Base-by-base conservation (phyloP, 768 basidiomycete genomes). In the Macrolepiota dolichaula region DNA sequence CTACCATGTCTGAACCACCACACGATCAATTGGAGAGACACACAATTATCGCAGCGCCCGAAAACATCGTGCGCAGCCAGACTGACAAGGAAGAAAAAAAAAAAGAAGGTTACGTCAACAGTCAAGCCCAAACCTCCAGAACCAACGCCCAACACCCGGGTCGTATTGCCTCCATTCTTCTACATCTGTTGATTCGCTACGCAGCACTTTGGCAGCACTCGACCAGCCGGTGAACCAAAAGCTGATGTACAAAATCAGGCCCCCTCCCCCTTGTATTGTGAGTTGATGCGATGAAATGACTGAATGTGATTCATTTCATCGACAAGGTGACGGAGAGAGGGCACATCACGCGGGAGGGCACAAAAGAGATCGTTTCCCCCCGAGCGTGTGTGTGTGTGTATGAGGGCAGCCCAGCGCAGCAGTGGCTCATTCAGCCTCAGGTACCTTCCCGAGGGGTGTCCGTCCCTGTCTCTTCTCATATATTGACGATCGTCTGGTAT, bases 81-180 rank as follows among this genome's bases (percentile, higher is more conserved):
- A n/a, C 24, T 24, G 17, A 37, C 3, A 32, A 32, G 7, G 7
- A 32, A 32, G 32, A 36, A 49, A 10, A 37, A 7, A 32, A 32
- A 32, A 32, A 32, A 32, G 32, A 36, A 49, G 15, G 12, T 58
- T 58, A 58, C 47, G 57, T 58, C 36, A 58, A 50, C n/a, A 4
- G 10, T 13, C 19, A 9, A 19, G 25, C 35, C n/a, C n/a, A n/a
- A n/a, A n/a, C n/a, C n/a, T 37, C 35, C 32, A 37, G 32, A 25
- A 40, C 40, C 4, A 27, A 35, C 49, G 47, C 22, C 57, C 29
- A 49, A 50, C 36, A 36, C 50, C 38, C 24, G 35, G 36, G 47
- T 51, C 49, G 29, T n/a, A 32, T 12, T 57, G 47, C n/a, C 46
- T 57, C 17, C 37, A 58, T 19, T 19, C 37, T 19, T 38, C 25